Base-by-base conservation (phyloP, 148 eudicot species). In the Heliosperma pusillum region DNA sequence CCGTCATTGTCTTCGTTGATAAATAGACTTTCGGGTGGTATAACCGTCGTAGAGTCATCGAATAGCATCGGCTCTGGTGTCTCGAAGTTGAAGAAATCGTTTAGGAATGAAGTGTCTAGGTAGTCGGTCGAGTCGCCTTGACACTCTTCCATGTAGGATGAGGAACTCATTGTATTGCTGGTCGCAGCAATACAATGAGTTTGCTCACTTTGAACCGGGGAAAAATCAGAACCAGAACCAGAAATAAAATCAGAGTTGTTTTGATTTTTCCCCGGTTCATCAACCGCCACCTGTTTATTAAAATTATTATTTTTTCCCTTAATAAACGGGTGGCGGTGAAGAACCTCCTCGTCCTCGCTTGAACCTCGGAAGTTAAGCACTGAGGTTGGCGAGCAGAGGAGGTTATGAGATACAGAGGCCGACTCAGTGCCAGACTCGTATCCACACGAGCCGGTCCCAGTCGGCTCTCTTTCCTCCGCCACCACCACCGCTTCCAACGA, bases 301-400 rank as follows among this genome's bases (percentile, higher is more conserved):
- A 10, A 16, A 4, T 15, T 17, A 56, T 58, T 20, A 9, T 25
- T 17, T 1, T 64, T n/a, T 0, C 44, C 55, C 12, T 68, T 68
- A 22, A 68, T 50, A 70, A 70, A 70, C 73, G 59, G 73, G 73
- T 70, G 73, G 40, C 58, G 73, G 19, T 11, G 29, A 8, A 70
- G 29, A 8, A 70, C 73, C 59, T 70, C 73, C 59, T 47, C 82
- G 50, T 80, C 79, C 44, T 71, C 83, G 24, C 72, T 52, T 0
- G 80, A 60, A 7, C 69, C 81, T 19, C 75, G 66, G 67, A 21
- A 77, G 19, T 69, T 66, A 19, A 90, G 76, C 2, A 92, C 95
- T 1, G 95, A 90, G 10, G 87, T 87, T 0, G 97, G 97, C 0
- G 97, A 90, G 13, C 82, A 83, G 3, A 88, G 83, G 44, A 70